Evolutionary conservation across 164 flowering plant species (phyloP), one percentile per base, ranked within the genome.

Genomic region (Stephania yunnanensis): DNA sequence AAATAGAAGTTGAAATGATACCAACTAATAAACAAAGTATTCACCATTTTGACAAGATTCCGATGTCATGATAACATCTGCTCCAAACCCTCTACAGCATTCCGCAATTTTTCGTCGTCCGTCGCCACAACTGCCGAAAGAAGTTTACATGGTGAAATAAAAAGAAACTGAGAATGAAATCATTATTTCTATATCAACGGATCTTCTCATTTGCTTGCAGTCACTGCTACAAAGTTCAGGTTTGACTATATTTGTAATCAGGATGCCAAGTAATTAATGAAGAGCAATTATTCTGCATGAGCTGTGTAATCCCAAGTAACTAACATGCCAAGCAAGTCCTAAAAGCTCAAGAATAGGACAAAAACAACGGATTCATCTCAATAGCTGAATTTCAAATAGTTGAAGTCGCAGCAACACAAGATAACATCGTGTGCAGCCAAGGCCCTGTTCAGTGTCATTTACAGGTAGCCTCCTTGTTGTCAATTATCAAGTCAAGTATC

Each of bases 41-140:
- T 50, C 81, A 92, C 97, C 98, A 89, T 93, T 95, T 81, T 78
- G 83, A 72, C 97, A 95, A 68, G 94, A 90, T 82, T 89, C 97
- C 71, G 97, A 90, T 44, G 98, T 95, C 95, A 95, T 93, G 76
- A 95, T 83, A 80, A 95, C 98, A 87, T 95, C 91, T 19, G 95
- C 93, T 46, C 99, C 99, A 84, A 95, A 95, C 71, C 86, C 86
- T 76, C 87, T 87, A 78, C 99, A 95, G 83, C 99, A 95, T 70
- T 91, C 92, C 74, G 97, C 97, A 80, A 95, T 92, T 81, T 93
- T 72, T 90, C 94, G 81, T 93, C 96, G 81, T 95, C 98, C 13
- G 97, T 95, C 48, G 99, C 99, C 80, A 95, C 96, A 81, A 95
- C 98, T 95, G 74, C 48, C 71, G 30, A 75, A 83, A 66, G 15